Evolutionary conservation across 2,329 filamentous ascomycete species (phyloP).

Genomic region (Diaporthe aspalathi): DNA sequence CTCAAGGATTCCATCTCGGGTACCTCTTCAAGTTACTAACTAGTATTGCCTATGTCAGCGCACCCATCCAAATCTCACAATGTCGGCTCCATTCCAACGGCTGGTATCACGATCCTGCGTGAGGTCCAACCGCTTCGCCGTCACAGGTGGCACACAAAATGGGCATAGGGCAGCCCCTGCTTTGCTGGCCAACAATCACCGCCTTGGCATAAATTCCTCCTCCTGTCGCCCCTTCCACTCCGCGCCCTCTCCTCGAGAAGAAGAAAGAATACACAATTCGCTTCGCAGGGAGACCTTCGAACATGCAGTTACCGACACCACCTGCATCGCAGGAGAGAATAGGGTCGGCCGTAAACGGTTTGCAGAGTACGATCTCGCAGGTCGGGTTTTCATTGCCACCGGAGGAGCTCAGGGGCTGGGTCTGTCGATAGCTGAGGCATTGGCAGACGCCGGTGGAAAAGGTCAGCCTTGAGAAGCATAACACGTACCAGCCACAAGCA

Average conservation of each 20-base stretch:
- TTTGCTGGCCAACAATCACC: background rate
- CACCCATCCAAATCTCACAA: background rate
- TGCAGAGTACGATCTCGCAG: slow-evolving; percentile 76
- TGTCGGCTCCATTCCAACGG: background rate
- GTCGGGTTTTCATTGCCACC: slow-evolving; percentile 76
- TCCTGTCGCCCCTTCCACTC: background rate
- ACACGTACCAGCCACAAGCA: background rate
- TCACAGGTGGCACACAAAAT: background rate
- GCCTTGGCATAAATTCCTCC: no score
- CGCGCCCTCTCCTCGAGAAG: background rate
- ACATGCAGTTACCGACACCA: background rate
- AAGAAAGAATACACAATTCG: background rate
- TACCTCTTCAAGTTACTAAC: no score
- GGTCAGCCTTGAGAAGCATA: slow-evolving; percentile 52
- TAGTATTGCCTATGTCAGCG: background rate
- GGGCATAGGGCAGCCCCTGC: background rate
- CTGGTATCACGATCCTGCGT: background rate
- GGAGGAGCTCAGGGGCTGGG: slow-evolving; percentile 79
- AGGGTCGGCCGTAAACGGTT: slow-evolving; percentile 54
- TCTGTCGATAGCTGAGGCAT: slow-evolving; percentile 77
- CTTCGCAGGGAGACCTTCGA: background rate
- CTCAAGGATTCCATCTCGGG: background rate
- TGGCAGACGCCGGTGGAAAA: slow-evolving; percentile 80
- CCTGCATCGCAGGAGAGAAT: slow-evolving; percentile 25
- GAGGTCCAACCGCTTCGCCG: background rate